Conservation (phyloP, 768 basidiomycete species). For the Tricholomella constricta region DNA sequence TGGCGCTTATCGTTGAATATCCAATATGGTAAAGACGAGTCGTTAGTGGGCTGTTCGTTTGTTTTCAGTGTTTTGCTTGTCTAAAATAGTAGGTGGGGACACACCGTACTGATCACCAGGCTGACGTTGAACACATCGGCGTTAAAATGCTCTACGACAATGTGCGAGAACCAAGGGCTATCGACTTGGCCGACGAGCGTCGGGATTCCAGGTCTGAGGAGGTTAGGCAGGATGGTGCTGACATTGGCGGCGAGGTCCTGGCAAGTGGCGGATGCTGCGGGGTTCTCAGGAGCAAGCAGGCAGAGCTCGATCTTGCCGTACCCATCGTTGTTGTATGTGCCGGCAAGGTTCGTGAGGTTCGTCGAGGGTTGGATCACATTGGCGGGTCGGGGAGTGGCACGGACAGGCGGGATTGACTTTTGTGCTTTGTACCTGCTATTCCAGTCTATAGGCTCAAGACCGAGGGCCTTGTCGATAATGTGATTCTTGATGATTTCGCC, state of each 20-base stretch:
- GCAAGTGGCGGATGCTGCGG: constrained; percentile 2
- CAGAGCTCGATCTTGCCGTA: constrained; percentile 26
- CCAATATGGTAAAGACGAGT: constrained; percentile 19
- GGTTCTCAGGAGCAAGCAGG: constrained; percentile 7
- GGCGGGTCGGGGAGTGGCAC: constrained; percentile 10
- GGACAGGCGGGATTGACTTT: not conserved
- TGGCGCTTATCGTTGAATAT: constrained; percentile 7
- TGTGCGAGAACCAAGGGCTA: constrained; percentile 17
- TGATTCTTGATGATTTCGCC: constrained; percentile 24
- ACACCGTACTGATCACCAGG: constrained; percentile 12
- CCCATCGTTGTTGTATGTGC: constrained; percentile 21
- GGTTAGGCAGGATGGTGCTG: constrained; percentile 16
- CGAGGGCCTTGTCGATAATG: constrained; percentile 23
- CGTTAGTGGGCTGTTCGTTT: constrained; percentile 6
- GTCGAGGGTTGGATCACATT: constrained; percentile 16
- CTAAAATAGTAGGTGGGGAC: not conserved
- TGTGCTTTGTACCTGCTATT: constrained; percentile 8
- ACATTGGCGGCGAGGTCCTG: constrained; percentile 3
- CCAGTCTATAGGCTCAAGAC: constrained; percentile 27
- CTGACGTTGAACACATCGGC: constrained; percentile 20
- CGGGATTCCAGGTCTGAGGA: constrained; percentile 13
- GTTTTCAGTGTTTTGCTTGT: not conserved
- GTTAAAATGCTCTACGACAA: constrained; percentile 18
- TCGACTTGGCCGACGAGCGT: constrained; percentile 18
- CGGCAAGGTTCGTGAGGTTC: constrained; percentile 18